Evolutionary conservation across 257 asterid species (phyloP).

Genomic region (Solanum tarijense): DNA sequence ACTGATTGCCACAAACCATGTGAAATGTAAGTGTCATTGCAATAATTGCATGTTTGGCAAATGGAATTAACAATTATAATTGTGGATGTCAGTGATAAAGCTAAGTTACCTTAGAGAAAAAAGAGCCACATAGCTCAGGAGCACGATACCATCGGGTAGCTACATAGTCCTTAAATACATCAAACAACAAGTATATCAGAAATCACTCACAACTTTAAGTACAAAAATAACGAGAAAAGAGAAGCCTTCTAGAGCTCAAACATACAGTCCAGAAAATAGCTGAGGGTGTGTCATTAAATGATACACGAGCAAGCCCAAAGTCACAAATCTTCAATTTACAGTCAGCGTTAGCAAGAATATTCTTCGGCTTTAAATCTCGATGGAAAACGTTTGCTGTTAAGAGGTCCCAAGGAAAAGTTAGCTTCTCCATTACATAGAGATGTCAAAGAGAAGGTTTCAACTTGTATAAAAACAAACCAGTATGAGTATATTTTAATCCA

Average conservation of each 20-base stretch:
- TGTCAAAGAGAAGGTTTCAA: not conserved
- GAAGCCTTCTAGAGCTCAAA: constrained; percentile 6
- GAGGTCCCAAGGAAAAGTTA: not conserved
- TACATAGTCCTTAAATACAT: constrained; percentile 72
- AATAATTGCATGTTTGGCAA: not conserved
- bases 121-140: constrained; percentile 96
- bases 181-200: not conserved
- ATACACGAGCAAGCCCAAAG: constrained; percentile 94
- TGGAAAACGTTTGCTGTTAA: constrained; percentile 85
- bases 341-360: constrained; percentile 93
- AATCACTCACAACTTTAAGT: not conserved
- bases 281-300: constrained; percentile 94
- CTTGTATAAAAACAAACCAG: constrained; percentile 35
- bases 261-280: constrained; percentile 96
- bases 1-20: not conserved
- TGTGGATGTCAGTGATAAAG: not conserved
- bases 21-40: not conserved
- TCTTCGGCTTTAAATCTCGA: constrained; percentile 91
- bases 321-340: constrained; percentile 97
- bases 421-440: not conserved
- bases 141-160: constrained; percentile 99
- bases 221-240: not conserved
- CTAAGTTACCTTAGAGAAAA: constrained; percentile 82
- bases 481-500: constrained; percentile 76
- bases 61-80: not conserved